Evolutionary conservation across 129 eudicot genomes (phyloP).

Genomic region (Pittosporum tobira): DNA sequence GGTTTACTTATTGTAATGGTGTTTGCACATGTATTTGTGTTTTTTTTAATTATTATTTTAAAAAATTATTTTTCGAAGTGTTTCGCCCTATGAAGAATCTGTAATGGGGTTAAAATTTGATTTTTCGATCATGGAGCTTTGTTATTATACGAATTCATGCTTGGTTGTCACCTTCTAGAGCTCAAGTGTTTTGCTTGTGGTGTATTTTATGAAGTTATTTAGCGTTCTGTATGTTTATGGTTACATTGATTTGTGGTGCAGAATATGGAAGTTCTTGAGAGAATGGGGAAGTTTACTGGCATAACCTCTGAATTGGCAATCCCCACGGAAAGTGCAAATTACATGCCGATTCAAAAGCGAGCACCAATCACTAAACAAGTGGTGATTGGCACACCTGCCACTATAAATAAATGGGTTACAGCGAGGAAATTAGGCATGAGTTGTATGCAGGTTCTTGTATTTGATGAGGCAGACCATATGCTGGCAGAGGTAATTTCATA

Average conservation of each 20-base stretch:
- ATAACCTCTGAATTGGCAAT: conserved; percentile 59
- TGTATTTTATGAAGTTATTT: too few relatives aligned
- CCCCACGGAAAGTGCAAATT: conserved; percentile 45
- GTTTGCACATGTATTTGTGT: too few relatives aligned
- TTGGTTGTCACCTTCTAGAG: too few relatives aligned
- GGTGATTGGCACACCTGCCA: conserved; percentile 85
- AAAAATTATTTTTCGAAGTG: too few relatives aligned
- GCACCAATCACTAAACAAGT: conserved; percentile 60
- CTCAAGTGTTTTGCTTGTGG: too few relatives aligned
- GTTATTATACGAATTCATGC: too few relatives aligned
- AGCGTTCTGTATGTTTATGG: background rate
- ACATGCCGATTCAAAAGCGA: conserved; percentile 32
- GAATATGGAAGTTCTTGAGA: conserved; percentile 82
- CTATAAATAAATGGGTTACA: conserved; percentile 54
- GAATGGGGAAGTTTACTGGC: conserved; percentile 78
- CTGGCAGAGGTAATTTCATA: conserved; percentile 49
- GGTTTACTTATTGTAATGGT: too few relatives aligned
- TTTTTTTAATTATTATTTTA: too few relatives aligned
- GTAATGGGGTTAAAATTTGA: too few relatives aligned
- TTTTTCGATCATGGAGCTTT: too few relatives aligned
- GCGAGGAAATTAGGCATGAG: conserved; percentile 50
- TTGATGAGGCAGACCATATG: conserved; percentile 96
- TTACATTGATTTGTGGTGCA: conserved; percentile 18
- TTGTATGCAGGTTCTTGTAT: conserved; percentile 74
- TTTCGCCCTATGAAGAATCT: too few relatives aligned